Evolutionary conservation across 352 stramenopile genomes (phyloP).

Genomic region (Globisporangium solare): DNA sequence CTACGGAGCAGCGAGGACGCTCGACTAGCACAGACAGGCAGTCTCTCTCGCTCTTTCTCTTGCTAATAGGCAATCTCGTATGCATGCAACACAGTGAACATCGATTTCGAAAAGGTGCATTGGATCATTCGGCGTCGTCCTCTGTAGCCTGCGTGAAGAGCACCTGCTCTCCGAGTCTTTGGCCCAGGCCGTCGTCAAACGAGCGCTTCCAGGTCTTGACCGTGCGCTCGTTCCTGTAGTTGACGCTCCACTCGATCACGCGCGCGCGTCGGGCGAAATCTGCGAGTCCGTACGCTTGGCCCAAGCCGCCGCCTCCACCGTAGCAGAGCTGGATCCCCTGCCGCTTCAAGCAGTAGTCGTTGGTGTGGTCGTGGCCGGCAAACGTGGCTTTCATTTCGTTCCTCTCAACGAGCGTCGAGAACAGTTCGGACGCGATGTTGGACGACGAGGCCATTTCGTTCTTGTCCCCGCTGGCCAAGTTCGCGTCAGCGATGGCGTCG

Average conservation of each 20-base stretch:
- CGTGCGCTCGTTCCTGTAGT: conserved; percentile 27
- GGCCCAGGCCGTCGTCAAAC: conserved; percentile 7
- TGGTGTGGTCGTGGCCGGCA: conserved; percentile 45
- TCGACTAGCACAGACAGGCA: conserved; percentile 28
- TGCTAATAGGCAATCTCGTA: no score
- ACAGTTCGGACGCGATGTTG: conserved; percentile 27
- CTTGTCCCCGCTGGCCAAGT: conserved; percentile 16
- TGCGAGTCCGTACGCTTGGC: conserved; percentile 20
- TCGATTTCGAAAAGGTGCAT: no score
- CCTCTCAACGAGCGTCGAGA: conserved; percentile 37
- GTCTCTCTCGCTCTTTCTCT: no score
- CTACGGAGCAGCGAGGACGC: conserved; percentile 46
- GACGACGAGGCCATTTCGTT: conserved; percentile 26
- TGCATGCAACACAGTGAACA: no score
- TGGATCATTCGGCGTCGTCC: no score
- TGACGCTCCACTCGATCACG: conserved; percentile 42
- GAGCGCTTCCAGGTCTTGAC: conserved; percentile 46
- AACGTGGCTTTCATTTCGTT: conserved; percentile 59
- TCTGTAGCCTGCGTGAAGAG: conserved; percentile 51
- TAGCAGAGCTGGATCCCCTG: conserved; percentile 50
- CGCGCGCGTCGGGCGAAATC: conserved; percentile 27
- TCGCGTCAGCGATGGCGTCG: conserved; percentile 14
- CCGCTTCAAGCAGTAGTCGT: conserved; percentile 43
- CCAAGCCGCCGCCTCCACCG: conserved; percentile 39
- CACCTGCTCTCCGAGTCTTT: conserved; percentile 86